phyloP scores from a whole-genome alignment of 2,329 filamentous ascomycete genomes.

The Hypoxylon sp. region DNA sequence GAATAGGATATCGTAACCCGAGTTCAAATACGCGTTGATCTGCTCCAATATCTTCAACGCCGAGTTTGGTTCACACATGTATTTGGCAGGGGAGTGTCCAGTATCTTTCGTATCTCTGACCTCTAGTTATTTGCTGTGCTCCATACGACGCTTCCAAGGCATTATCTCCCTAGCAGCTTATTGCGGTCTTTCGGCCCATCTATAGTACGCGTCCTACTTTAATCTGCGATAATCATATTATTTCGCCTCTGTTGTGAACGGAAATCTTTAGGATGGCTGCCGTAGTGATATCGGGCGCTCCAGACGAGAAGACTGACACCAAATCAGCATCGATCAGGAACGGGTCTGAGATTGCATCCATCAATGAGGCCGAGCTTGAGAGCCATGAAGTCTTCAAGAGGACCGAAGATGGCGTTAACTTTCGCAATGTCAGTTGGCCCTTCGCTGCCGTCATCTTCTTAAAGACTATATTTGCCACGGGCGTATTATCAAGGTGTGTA shows the following conservation, averaged over 20 bases:
- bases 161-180: neutral
- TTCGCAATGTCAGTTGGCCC: slow-evolving; percentile 68
- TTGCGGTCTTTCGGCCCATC: neutral
- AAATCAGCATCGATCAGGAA: slow-evolving; percentile 6
- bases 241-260: neutral
- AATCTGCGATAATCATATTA: neutral
- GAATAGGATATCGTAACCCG: neutral
- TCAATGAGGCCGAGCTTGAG: slow-evolving; percentile 41
- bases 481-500: slow-evolving; percentile 41
- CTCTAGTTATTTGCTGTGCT: neutral
- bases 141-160: neutral
- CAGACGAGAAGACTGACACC: slow-evolving; percentile 28
- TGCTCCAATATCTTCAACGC: neutral
- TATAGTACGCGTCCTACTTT: neutral
- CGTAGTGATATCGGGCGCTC: slow-evolving; percentile 12
- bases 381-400: slow-evolving; percentile 65
- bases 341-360: slow-evolving; percentile 10
- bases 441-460: slow-evolving; percentile 67
- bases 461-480: slow-evolving; percentile 58
- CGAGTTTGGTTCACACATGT: neutral
- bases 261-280: slow-evolving; percentile 19
- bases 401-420: slow-evolving; percentile 63
- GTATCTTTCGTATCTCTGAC: neutral
- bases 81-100: neutral
- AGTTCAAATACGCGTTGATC: neutral